These are phyloP conservation scores for Leccinellum rugosiceps DNA, from an alignment of 768 basidiomycete species.

Conservation along the genomic window DNA sequence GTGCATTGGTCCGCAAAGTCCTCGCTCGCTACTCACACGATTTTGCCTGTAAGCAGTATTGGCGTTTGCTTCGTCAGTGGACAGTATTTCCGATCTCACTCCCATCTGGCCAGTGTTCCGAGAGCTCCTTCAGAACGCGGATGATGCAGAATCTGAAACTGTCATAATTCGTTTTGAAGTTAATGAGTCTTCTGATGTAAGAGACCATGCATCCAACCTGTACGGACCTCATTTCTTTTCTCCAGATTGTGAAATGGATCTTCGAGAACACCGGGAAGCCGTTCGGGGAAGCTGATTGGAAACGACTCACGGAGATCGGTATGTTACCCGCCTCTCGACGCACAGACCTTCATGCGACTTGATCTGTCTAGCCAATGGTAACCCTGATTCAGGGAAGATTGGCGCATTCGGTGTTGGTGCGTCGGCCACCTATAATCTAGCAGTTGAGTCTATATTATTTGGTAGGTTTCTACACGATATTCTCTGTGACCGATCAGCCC, in stretches of 20 bases:
- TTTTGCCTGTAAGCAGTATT: slow-evolving; percentile 56
- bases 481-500: slow-evolving; percentile 77
- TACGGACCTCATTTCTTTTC: slow-evolving; percentile 18
- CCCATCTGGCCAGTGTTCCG: slow-evolving; percentile 57
- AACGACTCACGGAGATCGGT: slow-evolving; percentile 86
- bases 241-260: background rate
- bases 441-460: slow-evolving; percentile 19
- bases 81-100: slow-evolving; percentile 31
- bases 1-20: slow-evolving; percentile 91
- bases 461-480: slow-evolving; percentile 69
- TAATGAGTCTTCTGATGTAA: slow-evolving; percentile 1
- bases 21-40: slow-evolving; percentile 93
- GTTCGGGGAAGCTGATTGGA: slow-evolving; percentile 88
- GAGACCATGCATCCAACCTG: slow-evolving; percentile 22
- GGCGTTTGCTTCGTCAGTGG: background rate
- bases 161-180: slow-evolving; percentile 81
- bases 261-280: slow-evolving; percentile 53
- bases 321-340: slow-evolving; percentile 9
- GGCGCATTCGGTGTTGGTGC: slow-evolving; percentile 84
- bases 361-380: slow-evolving; percentile 67
- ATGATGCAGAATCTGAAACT: slow-evolving; percentile 45
- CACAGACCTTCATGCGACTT: background rate
- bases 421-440: slow-evolving; percentile 11
- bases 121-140: background rate
- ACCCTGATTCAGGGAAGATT: slow-evolving; percentile 92